Base-by-base conservation (phyloP, 2,329 filamentous ascomycete species). In the Fusarium chlamydosporum region DNA sequence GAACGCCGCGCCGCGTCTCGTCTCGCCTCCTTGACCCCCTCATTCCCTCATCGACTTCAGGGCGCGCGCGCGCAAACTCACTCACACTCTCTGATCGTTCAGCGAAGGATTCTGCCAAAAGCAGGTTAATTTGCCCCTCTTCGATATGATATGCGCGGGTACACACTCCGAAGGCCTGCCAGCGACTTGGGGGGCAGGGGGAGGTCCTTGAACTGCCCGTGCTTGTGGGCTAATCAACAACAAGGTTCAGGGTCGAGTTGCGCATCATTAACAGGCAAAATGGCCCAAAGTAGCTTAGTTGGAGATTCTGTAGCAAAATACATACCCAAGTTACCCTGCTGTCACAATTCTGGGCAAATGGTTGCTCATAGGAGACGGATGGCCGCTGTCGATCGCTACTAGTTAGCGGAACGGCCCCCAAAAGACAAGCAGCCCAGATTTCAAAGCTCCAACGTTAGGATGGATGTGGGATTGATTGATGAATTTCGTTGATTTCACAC, bases 41-140 rank as follows among this genome's bases (percentile, higher is more conserved):
- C 38, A 41, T 41, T 43, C 15, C 16, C 20, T 43, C 41, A 15
- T 35, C 31, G 59, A 60, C 47, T 47, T 65, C 64, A 67, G 58
- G 51, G 43, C 65, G 51, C 42, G n/a, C n/a, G 65, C 16, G 65
- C n/a, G 34, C 18, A 35, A 29, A 18, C 26, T 13, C 16, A 47
- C 13, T 47, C 13, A 46, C 42, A 23, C 43, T 11, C 34, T 51
- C 23, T 38, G 47, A 51, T 51, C 34, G 33, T 29, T 42, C n/a
- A 40, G 15, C 33, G 51, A 65, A 68, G 55, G 60, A 68, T 53
- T 66, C 45, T 46, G 46, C 50, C 55, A 65, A 42, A 42, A 65
- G 53, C 60, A 65, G 59, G 65, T 38, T 68, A 68, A 68, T 68
- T 68, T 68, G 60, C 50, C 61, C 65, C 54, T 23, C 23, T 23